These are phyloP conservation scores for Verbena officinalis DNA, from an alignment of 257 asterid genomes.

Conservation along the genomic window DNA sequence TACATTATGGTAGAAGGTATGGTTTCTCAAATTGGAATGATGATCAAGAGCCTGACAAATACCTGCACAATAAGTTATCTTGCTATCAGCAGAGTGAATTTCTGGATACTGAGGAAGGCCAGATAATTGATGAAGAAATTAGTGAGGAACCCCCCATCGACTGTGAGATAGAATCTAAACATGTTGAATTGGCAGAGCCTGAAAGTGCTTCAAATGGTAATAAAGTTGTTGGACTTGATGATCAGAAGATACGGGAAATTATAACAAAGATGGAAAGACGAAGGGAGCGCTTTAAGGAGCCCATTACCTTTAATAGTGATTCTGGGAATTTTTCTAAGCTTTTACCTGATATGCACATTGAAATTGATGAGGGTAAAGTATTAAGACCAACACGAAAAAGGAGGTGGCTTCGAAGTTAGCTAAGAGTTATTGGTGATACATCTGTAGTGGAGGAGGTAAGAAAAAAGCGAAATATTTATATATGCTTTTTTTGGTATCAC, in stretches of 20 bases:
- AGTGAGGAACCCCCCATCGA: constrained; percentile 28
- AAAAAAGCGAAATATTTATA: no score
- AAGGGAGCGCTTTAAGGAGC: constrained; percentile 58
- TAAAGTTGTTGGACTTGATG: constrained; percentile 37
- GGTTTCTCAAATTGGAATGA: constrained; percentile 37
- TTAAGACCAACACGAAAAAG: constrained; percentile 65
- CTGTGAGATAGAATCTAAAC: constrained; percentile 21
- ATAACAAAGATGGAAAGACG: constrained; percentile 69
- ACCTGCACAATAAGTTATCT: constrained; percentile 28
- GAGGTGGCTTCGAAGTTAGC: constrained; percentile 57
- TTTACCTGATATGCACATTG: constrained; percentile 29
- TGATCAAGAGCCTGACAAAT: constrained; percentile 28
- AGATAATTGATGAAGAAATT: constrained; percentile 42
- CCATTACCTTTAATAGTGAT: constrained; percentile 34
- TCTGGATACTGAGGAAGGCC: constrained; percentile 72
- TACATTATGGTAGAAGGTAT: constrained; percentile 28
- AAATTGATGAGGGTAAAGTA: constrained; percentile 30
- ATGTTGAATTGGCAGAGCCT: constrained; percentile 5
- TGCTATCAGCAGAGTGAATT: constrained; percentile 27
- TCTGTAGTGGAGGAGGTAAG: not conserved
- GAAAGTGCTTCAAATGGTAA: constrained; percentile 26
- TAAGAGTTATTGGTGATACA: constrained; percentile 2
- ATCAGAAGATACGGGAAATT: constrained; percentile 51
- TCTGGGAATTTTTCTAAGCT: constrained; percentile 33
- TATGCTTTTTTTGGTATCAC: no score